A percentile compares a stretch with the other conserved stretches of the same genome.
These are phyloP conservation scores for Pseudopyrenochaeta lycopersici DNA, from an alignment of 2,329 filamentous ascomycete genomes.

Conservation along the genomic window DNA sequence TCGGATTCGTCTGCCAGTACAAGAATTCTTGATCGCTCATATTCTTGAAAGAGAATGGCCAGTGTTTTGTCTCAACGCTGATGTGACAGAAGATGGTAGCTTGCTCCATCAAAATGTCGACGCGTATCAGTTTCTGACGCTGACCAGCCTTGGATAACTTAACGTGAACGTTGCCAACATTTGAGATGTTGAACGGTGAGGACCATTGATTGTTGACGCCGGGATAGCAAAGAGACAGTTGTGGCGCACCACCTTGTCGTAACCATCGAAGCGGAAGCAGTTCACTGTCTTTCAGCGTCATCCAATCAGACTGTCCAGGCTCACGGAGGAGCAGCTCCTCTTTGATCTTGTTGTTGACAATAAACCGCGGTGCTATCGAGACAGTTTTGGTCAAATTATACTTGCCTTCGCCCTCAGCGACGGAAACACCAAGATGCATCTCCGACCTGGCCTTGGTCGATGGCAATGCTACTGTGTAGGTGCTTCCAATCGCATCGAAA, in stretches of 20 bases:
- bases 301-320: constrained; percentile 86
- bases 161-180: constrained; percentile 89
- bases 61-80: constrained; percentile 89
- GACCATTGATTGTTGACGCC: constrained; percentile 98
- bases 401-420: constrained; percentile 92
- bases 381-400: constrained; percentile 98
- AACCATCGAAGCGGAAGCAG: constrained; percentile 90
- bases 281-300: constrained; percentile 79
- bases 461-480: constrained; percentile 84
- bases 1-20: constrained; percentile 94
- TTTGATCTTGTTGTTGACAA: constrained; percentile 89
- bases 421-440: constrained; percentile 88
- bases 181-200: constrained; percentile 95
- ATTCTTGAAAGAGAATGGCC: constrained; percentile 98
- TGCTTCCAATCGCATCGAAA: constrained; percentile 96
- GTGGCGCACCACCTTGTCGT: constrained; percentile 82
- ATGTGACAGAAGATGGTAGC: constrained; percentile 94
- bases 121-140: constrained; percentile 84
- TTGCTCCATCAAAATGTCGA: constrained; percentile 90
- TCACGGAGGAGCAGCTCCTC: constrained; percentile 92
- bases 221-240: constrained; percentile 90
- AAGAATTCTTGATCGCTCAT: constrained; percentile 97
- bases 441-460: constrained; percentile 76
- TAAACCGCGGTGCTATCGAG: constrained; percentile 89
- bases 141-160: constrained; percentile 93